A percentile compares a stretch with the other conserved stretches of the same genome.
Conservation (phyloP, 805 yeast species). For the Blastobotrys chiropterorum region DNA sequence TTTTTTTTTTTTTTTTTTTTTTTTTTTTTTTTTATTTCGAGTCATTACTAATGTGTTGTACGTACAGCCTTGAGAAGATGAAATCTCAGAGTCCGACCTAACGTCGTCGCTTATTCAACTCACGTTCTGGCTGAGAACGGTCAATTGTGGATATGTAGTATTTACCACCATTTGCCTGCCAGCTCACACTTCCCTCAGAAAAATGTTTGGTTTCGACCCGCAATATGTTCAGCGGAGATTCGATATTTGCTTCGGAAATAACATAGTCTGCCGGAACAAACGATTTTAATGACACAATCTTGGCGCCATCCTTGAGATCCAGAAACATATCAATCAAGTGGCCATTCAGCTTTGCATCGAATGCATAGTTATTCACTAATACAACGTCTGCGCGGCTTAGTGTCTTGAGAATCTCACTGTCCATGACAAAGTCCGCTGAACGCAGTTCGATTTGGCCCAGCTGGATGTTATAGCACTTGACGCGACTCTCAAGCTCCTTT, state of each 20-base stretch:
- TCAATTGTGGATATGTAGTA: constrained; percentile 72
- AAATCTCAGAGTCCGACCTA: neutral
- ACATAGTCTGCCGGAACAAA: constrained; percentile 72
- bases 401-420: constrained; percentile 46
- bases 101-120: constrained; percentile 16
- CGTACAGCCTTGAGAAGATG: neutral
- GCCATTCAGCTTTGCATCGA: constrained; percentile 66
- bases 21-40: neutral
- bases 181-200: constrained; percentile 69
- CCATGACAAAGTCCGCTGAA: constrained; percentile 65
- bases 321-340: constrained; percentile 60
- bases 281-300: constrained; percentile 71
- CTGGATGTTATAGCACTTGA: constrained; percentile 56
- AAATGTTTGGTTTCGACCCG: constrained; percentile 58
- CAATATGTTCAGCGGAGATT: constrained; percentile 57
- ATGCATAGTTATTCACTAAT: constrained; percentile 76
- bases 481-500: constrained; percentile 50
- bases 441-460: constrained; percentile 54
- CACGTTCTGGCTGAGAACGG: constrained; percentile 16
- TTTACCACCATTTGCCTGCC: constrained; percentile 77
- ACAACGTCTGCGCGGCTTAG: constrained; percentile 64
- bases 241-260: constrained; percentile 47
- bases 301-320: constrained; percentile 65
- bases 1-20: neutral
- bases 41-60: neutral